Base-by-base conservation (phyloP, 805 yeast genomes). In the Kodamaea kaohsiungensis region DNA sequence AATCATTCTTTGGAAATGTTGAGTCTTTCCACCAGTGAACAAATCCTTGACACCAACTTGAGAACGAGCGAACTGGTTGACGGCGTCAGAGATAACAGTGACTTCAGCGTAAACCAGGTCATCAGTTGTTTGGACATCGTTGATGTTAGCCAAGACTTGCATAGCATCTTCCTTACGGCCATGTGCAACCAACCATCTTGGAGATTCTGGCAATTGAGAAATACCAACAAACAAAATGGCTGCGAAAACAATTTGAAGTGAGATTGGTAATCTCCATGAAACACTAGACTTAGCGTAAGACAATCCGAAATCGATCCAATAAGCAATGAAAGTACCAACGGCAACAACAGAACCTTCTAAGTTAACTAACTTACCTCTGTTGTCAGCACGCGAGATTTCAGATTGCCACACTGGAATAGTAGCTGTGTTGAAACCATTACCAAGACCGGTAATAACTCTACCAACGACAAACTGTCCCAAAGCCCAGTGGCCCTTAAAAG, bases 181-280 rank as follows among this genome's bases (percentile, higher is more conserved):
- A 53, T 79, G 75, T 17, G 83, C 73, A 59, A 85, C 75, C 64
- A 86, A 75, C 87, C 88, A 86, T 80, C 90, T 82, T 63, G 91
- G 89, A 6, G 89, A 85, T 65, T 86, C 91, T 43, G 89, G 89
- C 60, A 84, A 64, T 49, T 72, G 65, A 37, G 70, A 59, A 8
- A 77, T 69, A 51, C 81, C 73, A 6, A 61, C 49, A n/a, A 73
- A 68, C 56, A 82, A 68, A 15, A 77, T 53, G 8, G 66, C 49
- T 12, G 85, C 84, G 53, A 83, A 82, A 42, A 81, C 57, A 45
- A 80, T 70, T 73, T 78, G 69, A 54, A 70, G 55, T 6, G 66
- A 81, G 68, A 66, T 79, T 67, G 79, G 79, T 60, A 76, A 71
- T 65, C 79, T 71, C 79, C 80, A 75, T 39, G 70, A 72, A 25